Evolutionary conservation across 2,329 filamentous ascomycete genomes (phyloP), one percentile per base, ranked within the genome.

Genomic region (Phyllosticta citriasiana): DNA sequence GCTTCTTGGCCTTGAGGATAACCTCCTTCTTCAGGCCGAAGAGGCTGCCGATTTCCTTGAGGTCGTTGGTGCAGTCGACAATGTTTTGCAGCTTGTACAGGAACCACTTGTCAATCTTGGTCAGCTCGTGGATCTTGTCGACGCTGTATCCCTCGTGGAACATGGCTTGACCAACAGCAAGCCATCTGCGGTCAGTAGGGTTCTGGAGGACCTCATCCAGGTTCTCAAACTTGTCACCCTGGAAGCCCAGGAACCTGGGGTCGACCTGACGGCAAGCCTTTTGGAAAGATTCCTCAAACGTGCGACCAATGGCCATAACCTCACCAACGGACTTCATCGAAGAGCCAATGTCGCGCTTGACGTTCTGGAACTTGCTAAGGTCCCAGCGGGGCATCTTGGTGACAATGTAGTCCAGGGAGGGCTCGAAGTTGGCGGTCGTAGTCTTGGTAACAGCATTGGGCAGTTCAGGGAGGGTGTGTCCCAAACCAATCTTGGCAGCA

Each of bases 41-140:
- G 55, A 99, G 82, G 70, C 86, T 88, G 67, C 91, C 92, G 63
- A 91, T 85, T 33, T 88, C 84, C 78, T 96, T 85, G 64, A 99
- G 85, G 74, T 96, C 89, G 66, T 85, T 85, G 63, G 88, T 90
- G 79, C 88, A 92, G 76, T 97, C 85, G 58, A 96, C 94, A 70
- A 99, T 89, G 80, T 97, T 97, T 79, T 96, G 87, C 57, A 99
- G 85, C 84, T 99, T 97, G 85, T 97, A 85, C 69, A 99, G 79
- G 82, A 99, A 99, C 94, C 94, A 97, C 78, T 96, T 96, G 80
- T 97, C 94, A 70, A 99, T 99, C 83, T 96, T 97, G 78, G 89
- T 96, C 68, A 99, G 80, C 6, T 97, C 91, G 73, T 97, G 91
- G 16, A 99, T 82, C 74, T 84, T 86, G 66, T 99, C 93, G 55